These are phyloP conservation scores for Lenwebbia sp. DNA, from an alignment of 345 rosid genomes.

Conservation along the genomic window DNA sequence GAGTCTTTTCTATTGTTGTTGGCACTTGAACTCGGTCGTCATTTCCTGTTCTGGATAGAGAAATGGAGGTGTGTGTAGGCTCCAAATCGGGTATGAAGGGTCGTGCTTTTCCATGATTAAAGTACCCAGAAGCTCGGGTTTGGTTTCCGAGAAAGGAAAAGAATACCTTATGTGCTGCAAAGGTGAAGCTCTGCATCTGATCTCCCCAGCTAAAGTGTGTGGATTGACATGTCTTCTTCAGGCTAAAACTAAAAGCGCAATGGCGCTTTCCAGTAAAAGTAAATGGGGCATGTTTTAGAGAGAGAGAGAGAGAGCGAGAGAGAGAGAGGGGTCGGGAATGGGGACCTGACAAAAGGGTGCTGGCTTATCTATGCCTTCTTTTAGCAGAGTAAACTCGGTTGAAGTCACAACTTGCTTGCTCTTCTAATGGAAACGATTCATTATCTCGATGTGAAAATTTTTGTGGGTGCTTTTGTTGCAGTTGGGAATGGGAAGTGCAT, in stretches of 20 bases:
- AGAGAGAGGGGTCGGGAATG: too few relatives aligned
- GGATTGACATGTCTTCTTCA: not conserved
- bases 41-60: not conserved
- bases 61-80: not conserved
- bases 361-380: not conserved
- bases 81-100: not conserved
- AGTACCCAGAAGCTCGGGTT: not conserved
- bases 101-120: not conserved
- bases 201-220: not conserved
- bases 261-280: not conserved
- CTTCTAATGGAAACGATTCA: not conserved
- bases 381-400: not conserved
- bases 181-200: not conserved
- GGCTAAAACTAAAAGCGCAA: not conserved
- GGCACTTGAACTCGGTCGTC: not conserved
- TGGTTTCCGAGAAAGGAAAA: not conserved
- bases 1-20: not conserved
- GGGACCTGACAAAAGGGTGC: not conserved
- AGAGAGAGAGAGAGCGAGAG: not conserved
- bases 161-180: not conserved
- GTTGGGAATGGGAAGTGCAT: conserved; percentile 96
- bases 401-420: not conserved
- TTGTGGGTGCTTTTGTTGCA: conserved; percentile 8
- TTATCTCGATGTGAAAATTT: not conserved
- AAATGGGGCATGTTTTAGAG: not conserved